Base-by-base conservation (phyloP, 164 flowering plant genomes). In the Aristolochia contorta region DNA sequence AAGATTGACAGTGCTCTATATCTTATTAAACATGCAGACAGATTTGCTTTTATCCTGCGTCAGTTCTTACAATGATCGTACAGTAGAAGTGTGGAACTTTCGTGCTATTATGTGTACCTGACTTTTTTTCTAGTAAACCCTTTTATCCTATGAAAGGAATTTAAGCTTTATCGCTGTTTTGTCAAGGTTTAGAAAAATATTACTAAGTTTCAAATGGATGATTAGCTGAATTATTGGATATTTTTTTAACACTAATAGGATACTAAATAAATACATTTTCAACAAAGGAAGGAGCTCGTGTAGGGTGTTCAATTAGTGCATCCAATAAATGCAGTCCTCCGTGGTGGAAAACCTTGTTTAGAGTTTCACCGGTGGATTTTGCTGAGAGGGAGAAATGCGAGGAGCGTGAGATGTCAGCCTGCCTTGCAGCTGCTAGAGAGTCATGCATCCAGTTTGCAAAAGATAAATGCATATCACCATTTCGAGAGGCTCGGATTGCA, bases 241-340 rank as follows among this genome's bases (percentile, higher is more conserved):
- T 18, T 6, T 50, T 50, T 16, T 49, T 49, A 16, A 4, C n/a
- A 4, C 14, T 52, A 2, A 3, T 1, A 19, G 6, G 21, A 23
- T n/a, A 15, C 23, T 52, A 10, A 12, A 52, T 20, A 20, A 12
- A 52, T n/a, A 5, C 23, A n/a, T 52, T 19, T 52, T 19, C 20
- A 0, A 19, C 8, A 6, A 56, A 75, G 78, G 78, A 47, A 16
- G 78, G 75, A 61, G 75, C 71, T 49, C 66, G 75, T 25, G 41
- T 75, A 27, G 75, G 67, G 18, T 69, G 75, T 60, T 60, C 75
- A 1, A 58, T 75, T 25, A 72, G 67, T 21, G 75, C 73, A 13
- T 71, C 73, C n/a, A 61, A 25, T 33, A 75, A 69, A 60, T 75
- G 78, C 41, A 55, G 58, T 37, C 75, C 69, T 16, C 73, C 78